Evolutionary conservation across 768 basidiomycete genomes (phyloP).

Genomic region (Lactarius sp.): DNA sequence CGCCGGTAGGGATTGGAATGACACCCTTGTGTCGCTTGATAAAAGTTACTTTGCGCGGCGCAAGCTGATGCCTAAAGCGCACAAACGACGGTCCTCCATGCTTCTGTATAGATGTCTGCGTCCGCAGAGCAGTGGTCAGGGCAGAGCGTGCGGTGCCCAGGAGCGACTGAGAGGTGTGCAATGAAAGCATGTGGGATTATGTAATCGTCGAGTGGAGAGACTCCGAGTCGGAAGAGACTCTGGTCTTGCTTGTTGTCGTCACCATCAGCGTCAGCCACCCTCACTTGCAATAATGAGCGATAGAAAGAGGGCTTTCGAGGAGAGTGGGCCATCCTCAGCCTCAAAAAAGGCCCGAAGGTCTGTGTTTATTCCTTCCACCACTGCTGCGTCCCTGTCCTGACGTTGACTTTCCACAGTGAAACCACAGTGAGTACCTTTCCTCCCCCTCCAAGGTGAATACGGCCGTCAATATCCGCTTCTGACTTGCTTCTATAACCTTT

Average conservation of each 20-base stretch:
- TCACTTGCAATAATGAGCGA: conserved; percentile 17
- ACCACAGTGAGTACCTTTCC: conserved; percentile 56
- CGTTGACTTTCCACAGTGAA: conserved; percentile 44
- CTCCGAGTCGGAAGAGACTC: too few relatives aligned
- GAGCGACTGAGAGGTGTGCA: conserved; percentile 30
- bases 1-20: conserved; percentile 80
- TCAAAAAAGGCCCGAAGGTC: conserved; percentile 50
- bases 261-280: too few relatives aligned
- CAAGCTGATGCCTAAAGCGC: conserved; percentile 49
- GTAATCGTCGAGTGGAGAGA: conserved; percentile 9
- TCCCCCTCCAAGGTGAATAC: conserved; percentile 65
- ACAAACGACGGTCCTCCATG: conserved; percentile 21
- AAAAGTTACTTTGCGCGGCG: conserved; percentile 79
- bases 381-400: conserved; percentile 12
- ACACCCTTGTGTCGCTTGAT: conserved; percentile 88
- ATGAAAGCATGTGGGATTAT: conserved; percentile 32
- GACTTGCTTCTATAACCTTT: conserved; percentile 66
- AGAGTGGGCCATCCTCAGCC: conserved; percentile 8
- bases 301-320: conserved; percentile 24
- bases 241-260: not conserved
- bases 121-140: conserved; percentile 15
- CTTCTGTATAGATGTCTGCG: not conserved
- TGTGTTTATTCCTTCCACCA: conserved; percentile 24
- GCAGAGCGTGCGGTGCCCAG: conserved; percentile 28
- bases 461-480: conserved; percentile 44